Evolutionary conservation across 176 grass and related monocot genomes (phyloP), one percentile per base, ranked within the genome.

Genomic region (Oryza australiensis): DNA sequence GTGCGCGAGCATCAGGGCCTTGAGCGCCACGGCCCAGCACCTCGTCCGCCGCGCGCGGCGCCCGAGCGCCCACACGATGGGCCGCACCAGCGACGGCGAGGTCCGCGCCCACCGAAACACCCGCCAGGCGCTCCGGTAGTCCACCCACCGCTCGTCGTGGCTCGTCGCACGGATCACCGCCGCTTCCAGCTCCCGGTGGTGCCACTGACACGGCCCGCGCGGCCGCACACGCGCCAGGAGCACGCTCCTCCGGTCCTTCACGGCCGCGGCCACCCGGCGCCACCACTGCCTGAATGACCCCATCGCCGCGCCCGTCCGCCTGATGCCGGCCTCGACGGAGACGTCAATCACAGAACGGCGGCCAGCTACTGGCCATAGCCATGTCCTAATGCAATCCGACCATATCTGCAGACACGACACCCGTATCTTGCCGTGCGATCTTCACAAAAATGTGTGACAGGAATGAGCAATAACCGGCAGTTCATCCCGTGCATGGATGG

Each of bases 21-120:
- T 92, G 70, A 92, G 83, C 32, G 90, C 90, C 41, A 92, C 90
- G 27, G 38, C 70, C 90, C 90, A 92, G 79, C 74, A 80, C 38
- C 83, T 86, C 12, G 86, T 92, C 34, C 86, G 74, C 10, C 35
- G 16, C 46, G 69, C 86, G 9, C 90, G 86, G 32, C 75, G 83
- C 18, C 82, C 82, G 26, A 92, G 78, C 13, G 79, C 79, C 64
- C 53, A 43, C 86, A 83, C 64, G 37, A 76, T 40, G 37, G 79
- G 83, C 0, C 46, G 79, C 14, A 72, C 13, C 40, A 51, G 13
- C 20, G 83, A 28, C 22, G 86, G 64, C 48, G 86, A 85, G 20
- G 86, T 5, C 42, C 90, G 79, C 69, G 83, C 90, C 90, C 83
- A 88, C 33, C 69, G 64, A 42, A 86, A 83, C 69, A 92, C 90